Percentiles rank a stretch among this genome's conserved stretches.
These are phyloP conservation scores for Aspergillus novoparasiticus DNA, from an alignment of 2,329 filamentous ascomycete genomes.

Conservation along the genomic window DNA sequence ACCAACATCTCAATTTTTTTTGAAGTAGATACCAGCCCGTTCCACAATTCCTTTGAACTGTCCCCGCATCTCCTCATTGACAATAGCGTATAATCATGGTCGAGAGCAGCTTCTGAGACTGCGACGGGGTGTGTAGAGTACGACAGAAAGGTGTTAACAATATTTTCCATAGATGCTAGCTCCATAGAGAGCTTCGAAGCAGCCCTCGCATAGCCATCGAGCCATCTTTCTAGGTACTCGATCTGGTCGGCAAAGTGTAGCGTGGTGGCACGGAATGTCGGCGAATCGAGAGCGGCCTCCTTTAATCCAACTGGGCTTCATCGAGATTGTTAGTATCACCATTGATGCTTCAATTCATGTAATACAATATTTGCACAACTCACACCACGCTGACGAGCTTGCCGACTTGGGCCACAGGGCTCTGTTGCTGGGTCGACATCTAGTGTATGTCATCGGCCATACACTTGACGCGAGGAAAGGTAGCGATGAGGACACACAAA, in stretches of 20 bases:
- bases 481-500: constrained; percentile 8
- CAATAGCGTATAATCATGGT: constrained; percentile 91
- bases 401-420: constrained; percentile 43
- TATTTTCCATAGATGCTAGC: constrained; percentile 74
- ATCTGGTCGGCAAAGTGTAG: constrained; percentile 89
- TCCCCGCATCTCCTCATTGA: constrained; percentile 85
- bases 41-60: constrained; percentile 85
- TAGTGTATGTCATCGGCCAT: constrained; percentile 41
- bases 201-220: constrained; percentile 70
- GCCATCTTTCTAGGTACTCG: constrained; percentile 89
- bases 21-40: constrained; percentile 69
- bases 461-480: constrained; percentile 28
- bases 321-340: constrained; percentile 16
- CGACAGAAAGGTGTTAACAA: constrained; percentile 74
- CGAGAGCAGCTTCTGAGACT: constrained; percentile 80
- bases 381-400: constrained; percentile 51
- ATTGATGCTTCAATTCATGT: not conserved
- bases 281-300: constrained; percentile 94
- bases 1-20: constrained; percentile 77
- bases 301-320: constrained; percentile 78
- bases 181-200: constrained; percentile 65
- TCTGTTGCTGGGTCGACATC: constrained; percentile 44
- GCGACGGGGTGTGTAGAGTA: constrained; percentile 73
- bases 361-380: constrained; percentile 20
- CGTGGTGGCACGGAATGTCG: constrained; percentile 86